phyloP scores from a whole-genome alignment of 139 green algal species.

The Ostreobium quekettii region DNA sequence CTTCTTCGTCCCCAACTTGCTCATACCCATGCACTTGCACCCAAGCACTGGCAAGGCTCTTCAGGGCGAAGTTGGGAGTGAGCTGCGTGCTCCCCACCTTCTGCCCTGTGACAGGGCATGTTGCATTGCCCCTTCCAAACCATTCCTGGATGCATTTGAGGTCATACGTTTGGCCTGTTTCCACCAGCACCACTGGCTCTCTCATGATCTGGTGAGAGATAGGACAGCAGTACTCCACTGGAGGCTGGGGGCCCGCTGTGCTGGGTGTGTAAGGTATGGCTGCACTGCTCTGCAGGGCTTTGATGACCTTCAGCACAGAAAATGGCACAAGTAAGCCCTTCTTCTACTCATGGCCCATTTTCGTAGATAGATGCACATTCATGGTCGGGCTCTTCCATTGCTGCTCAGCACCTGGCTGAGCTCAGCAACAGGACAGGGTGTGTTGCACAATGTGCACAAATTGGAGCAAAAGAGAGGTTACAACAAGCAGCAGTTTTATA shows the following conservation, averaged over 20 bases:
- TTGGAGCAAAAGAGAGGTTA: too few species aligned
- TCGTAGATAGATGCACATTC: too few species aligned
- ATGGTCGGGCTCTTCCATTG: too few species aligned
- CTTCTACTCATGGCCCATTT: too few species aligned
- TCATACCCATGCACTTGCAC: slow-evolving; percentile 5
- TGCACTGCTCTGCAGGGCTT: neutral
- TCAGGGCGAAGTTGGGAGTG: slow-evolving; percentile 19
- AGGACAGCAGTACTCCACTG: slow-evolving; percentile 26
- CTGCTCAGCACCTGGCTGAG: too few species aligned
- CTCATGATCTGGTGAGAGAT: slow-evolving; percentile 31
- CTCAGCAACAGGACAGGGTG: too few species aligned
- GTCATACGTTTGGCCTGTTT: slow-evolving; percentile 33
- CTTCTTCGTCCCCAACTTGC: too few species aligned
- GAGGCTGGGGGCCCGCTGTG: neutral
- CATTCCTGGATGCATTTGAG: slow-evolving; percentile 22
- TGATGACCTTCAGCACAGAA: slow-evolving; percentile 8
- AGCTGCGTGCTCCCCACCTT: slow-evolving; percentile 2
- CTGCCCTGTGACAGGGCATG: slow-evolving; percentile 10
- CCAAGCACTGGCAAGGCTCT: slow-evolving; percentile 18
- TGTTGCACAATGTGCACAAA: too few species aligned
- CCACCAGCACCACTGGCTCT: slow-evolving; percentile 30
- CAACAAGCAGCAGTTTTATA: too few species aligned
- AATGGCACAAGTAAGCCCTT: too few species aligned
- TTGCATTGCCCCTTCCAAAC: slow-evolving; percentile 8
- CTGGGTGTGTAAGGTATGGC: too few species aligned